Conservation (phyloP, 441 rosid genomes). For the Croton laevigatus region DNA sequence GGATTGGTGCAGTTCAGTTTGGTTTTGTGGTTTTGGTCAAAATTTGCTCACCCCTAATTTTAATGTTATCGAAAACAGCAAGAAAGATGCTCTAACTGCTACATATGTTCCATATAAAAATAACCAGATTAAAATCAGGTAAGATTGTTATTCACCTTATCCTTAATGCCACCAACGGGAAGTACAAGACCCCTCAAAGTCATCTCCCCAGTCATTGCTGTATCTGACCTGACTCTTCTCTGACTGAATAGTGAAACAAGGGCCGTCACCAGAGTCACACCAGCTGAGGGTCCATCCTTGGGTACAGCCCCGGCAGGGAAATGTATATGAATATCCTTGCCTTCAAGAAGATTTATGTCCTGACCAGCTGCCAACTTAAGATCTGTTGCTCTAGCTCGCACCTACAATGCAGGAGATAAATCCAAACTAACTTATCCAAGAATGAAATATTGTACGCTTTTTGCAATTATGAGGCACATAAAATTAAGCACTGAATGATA, state of each 20-base stretch:
- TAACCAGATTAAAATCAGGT: constrained; percentile 2
- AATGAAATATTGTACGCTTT: constrained; percentile 9
- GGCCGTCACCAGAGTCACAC: constrained; percentile 95
- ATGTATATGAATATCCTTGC: constrained; percentile 92
- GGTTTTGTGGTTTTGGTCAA: too few relatives aligned
- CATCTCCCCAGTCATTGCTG: constrained; percentile 99
- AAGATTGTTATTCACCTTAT: constrained; percentile 55
- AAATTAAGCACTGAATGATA: background rate
- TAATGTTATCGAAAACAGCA: background rate
- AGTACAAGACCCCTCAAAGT: constrained; percentile 97
- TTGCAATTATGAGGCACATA: background rate
- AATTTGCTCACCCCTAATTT: background rate
- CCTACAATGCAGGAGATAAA: constrained; percentile 41
- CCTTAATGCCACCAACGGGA: constrained; percentile 98
- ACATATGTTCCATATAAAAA: constrained; percentile 6
- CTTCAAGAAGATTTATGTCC: constrained; percentile 72
- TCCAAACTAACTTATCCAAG: constrained; percentile 3
- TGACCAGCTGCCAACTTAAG: constrained; percentile 59
- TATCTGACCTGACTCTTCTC: constrained; percentile 89
- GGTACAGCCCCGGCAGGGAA: constrained; percentile 99
- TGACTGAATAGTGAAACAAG: constrained; percentile 85
- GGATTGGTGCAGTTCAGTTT: too few relatives aligned
- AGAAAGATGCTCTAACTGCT: background rate
- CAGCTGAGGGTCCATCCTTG: constrained; percentile 99
- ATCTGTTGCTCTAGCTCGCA: constrained; percentile 85